phyloP scores from a whole-genome alignment of 257 asterid genomes.

The Lantana camara region DNA sequence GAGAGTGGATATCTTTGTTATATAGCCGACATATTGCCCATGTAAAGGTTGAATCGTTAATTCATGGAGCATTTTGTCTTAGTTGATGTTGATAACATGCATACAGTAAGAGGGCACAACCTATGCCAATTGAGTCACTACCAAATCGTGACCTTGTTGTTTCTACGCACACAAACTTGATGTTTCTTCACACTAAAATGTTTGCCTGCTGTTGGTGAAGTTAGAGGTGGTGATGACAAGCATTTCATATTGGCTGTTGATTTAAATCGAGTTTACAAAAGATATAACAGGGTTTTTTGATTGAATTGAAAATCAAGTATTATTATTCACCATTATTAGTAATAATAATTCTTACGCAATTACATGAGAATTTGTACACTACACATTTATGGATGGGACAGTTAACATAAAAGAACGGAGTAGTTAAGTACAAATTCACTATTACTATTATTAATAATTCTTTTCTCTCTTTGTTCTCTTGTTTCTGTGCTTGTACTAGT shows the following conservation, averaged over 20 bases:
- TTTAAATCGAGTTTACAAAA: background rate
- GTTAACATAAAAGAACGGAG: no score
- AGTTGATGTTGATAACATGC: background rate
- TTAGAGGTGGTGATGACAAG: background rate
- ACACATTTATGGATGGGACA: no score
- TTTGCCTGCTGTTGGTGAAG: background rate
- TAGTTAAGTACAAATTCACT: no score
- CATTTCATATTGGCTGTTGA: conserved; percentile 6
- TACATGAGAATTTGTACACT: no score
- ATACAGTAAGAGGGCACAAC: background rate
- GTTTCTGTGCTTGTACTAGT: no score
- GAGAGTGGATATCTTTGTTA: background rate
- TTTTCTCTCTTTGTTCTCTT: no score
- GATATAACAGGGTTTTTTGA: background rate
- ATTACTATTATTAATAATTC: no score
- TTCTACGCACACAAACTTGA: no score
- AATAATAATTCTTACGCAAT: no score
- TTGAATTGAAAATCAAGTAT: no score
- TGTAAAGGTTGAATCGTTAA: background rate
- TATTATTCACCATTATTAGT: no score
- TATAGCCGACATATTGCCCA: background rate
- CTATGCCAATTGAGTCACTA: background rate
- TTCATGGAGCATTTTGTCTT: conserved; percentile 11
- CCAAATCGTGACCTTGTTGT: conserved; percentile 1
- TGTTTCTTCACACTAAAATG: background rate